Evolutionary conservation across 2,329 filamentous ascomycete species (phyloP), one percentile per base, ranked within the genome.

Genomic region (Lizonia empirigonia): DNA sequence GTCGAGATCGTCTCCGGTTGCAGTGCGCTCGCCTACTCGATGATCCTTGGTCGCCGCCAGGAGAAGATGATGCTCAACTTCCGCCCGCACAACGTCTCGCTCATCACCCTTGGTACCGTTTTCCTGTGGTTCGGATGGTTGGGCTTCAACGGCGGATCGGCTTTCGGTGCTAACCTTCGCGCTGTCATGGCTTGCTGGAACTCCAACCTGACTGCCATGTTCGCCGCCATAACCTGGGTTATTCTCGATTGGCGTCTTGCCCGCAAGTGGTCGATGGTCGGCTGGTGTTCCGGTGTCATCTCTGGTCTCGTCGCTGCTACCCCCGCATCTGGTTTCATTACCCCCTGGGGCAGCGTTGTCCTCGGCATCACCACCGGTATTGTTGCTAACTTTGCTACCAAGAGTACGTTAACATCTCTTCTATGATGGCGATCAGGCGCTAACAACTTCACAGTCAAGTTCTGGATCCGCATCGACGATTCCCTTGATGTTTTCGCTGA

Each of bases 51-150:
- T 63, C 90, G 91, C 69, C 91, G 94, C 62, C 94, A 97, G 79
- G 93, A 97, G 80, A 94, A 91, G 80, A 97, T 97, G 91, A 97
- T 97, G 90, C 85, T 97, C 77, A 97, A 97, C 83, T 97, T 97
- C 84, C 90, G 94, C 63, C 94, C 94, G 15, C 94, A 99, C 82
- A 99, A 99, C 80, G 94, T 97, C 62, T 96, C 92, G 5, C 84
- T 97, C 69, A 96, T 99, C 77, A 92, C 94, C 1, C 87, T 97
- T 64, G 94, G 94, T 58, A 97, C 94, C 3, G 84, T 96, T 60
- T 84, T 99, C 66, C 90, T 99, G 49, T 97, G 92, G 92, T 97
- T 97, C 69, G 94, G 94, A 69, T 99, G 94, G 94, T 82, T 99
- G 59, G 94, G 92, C 47, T 99, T 99, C 85, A 99, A 99, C 81